phyloP scores from a whole-genome alignment of 139 green algal genomes.

The Limnomonas spitsbergensis region DNA sequence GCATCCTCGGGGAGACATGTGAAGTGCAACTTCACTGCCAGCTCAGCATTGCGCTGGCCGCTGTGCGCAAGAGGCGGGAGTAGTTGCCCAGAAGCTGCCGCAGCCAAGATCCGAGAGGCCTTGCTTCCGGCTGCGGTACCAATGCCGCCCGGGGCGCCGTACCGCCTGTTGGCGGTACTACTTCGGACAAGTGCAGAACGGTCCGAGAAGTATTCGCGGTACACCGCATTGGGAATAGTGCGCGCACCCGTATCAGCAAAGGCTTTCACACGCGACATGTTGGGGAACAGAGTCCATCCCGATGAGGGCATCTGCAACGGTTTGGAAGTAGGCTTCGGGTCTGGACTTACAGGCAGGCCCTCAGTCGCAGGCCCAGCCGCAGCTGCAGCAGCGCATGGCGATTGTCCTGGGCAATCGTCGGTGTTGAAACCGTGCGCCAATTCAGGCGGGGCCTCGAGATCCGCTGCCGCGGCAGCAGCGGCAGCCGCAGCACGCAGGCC shows the following conservation, averaged over 20 bases:
- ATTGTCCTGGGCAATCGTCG: neutral
- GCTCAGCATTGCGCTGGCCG: neutral
- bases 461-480: no score
- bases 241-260: neutral
- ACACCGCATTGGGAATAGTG: constrained; percentile 1
- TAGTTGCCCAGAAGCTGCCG: neutral
- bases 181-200: neutral
- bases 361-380: neutral
- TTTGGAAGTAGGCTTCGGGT: no score
- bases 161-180: neutral
- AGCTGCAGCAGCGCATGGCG: neutral
- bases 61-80: neutral
- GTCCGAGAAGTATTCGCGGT: constrained; percentile 7
- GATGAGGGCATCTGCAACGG: no score
- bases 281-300: no score
- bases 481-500: no score
- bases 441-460: neutral
- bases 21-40: neutral
- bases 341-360: neutral
- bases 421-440: neutral
- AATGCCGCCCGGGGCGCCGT: no score
- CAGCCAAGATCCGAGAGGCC: neutral
- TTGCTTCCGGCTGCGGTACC: neutral
- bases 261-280: neutral
- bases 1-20: neutral